Conservation (phyloP, 805 yeast genomes). For the Starmerella cellae region DNA sequence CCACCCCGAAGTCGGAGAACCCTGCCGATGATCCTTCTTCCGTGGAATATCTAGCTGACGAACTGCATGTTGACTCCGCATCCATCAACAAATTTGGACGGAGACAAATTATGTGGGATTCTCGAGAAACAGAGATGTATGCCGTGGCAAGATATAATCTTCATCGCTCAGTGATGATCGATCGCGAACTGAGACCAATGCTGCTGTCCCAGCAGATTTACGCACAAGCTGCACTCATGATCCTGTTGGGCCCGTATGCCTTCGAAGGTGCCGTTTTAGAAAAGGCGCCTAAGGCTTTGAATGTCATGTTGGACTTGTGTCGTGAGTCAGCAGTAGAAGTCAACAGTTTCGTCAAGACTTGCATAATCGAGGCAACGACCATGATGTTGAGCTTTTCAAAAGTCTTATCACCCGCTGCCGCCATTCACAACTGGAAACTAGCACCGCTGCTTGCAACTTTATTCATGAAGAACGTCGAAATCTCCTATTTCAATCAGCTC, state of each 20-base stretch:
- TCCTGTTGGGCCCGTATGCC: slow-evolving; percentile 1
- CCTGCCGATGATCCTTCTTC: no score
- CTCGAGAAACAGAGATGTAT: background rate
- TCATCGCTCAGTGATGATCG: background rate
- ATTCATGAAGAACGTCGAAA: background rate
- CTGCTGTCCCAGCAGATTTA: slow-evolving; percentile 7
- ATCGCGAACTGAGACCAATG: background rate
- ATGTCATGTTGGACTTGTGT: slow-evolving; percentile 4
- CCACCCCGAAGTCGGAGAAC: no score
- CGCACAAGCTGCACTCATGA: slow-evolving; percentile 3
- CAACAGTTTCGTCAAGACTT: background rate
- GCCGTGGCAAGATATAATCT: background rate
- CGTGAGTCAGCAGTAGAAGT: background rate
- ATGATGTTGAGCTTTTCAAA: background rate
- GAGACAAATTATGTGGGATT: no score
- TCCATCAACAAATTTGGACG: no score
- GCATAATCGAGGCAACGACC: slow-evolving; percentile 4
- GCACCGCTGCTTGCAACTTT: slow-evolving; percentile 3
- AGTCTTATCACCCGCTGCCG: background rate
- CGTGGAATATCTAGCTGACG: no score
- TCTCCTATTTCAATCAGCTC: slow-evolving; percentile 3
- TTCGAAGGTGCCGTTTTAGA: background rate
- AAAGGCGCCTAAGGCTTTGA: slow-evolving; percentile 8
- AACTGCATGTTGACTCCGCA: no score
- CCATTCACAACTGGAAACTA: slow-evolving; percentile 1